A percentile compares a stretch with the other conserved stretches of the same genome.
Conservation (phyloP, 257 asterid species). For the Rehmannia glutinosa region DNA sequence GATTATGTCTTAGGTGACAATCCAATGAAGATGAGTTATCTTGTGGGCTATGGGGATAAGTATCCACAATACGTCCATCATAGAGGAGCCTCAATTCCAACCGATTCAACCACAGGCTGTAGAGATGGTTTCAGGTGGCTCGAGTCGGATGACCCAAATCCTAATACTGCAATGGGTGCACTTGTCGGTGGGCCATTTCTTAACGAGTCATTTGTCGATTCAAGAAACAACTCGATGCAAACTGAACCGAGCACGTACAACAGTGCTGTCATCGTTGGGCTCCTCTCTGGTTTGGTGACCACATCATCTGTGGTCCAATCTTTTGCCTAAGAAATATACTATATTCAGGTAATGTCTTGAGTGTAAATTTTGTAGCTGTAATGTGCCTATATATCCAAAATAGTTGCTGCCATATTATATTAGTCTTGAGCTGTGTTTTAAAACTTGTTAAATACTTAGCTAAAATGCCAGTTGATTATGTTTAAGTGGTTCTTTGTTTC, state of each 20-base stretch:
- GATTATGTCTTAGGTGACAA: slow-evolving; percentile 82
- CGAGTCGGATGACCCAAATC: slow-evolving; percentile 58
- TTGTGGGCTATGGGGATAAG: slow-evolving; percentile 86
- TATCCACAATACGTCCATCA: slow-evolving; percentile 85
- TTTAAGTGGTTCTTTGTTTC: background rate
- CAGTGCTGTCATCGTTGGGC: slow-evolving; percentile 73
- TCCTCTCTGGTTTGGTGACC: slow-evolving; percentile 81
- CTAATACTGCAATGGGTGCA: slow-evolving; percentile 80
- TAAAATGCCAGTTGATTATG: background rate
- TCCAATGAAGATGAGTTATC: slow-evolving; percentile 80
- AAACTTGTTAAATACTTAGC: background rate
- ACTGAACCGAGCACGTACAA: slow-evolving; percentile 87
- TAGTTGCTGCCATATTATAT: background rate
- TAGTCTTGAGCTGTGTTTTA: background rate
- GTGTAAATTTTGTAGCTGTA: slow-evolving; percentile 33
- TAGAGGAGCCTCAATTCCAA: slow-evolving; percentile 93
- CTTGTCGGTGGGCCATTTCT: slow-evolving; percentile 93
- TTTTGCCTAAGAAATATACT: slow-evolving; percentile 28
- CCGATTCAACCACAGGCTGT: slow-evolving; percentile 56
- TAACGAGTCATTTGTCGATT: slow-evolving; percentile 70
- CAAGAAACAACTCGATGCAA: slow-evolving; percentile 92
- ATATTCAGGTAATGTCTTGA: too few relatives aligned
- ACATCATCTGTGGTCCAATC: slow-evolving; percentile 82
- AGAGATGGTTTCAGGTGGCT: slow-evolving; percentile 86
- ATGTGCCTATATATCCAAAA: slow-evolving; percentile 10